Conservation (phyloP, 495 filamentous ascomycete genomes). For the Daldinia grandis region DNA sequence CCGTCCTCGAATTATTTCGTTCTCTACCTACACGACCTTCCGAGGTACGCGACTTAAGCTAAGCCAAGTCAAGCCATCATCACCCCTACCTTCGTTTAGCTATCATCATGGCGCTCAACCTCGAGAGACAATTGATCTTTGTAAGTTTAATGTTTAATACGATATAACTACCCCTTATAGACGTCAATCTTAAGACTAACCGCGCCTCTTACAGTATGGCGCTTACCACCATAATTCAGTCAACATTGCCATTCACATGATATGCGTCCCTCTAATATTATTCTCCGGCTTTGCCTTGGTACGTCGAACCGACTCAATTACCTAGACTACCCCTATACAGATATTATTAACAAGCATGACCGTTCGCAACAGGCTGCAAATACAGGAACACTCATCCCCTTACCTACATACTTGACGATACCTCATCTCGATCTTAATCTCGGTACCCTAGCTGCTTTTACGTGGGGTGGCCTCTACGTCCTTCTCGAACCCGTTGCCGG, state of each 20-base stretch:
- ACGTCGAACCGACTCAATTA: constrained; percentile 41
- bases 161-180: background rate
- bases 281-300: constrained; percentile 83
- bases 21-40: background rate
- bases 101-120: constrained; percentile 53
- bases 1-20: background rate
- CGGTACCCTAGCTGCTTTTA: constrained; percentile 74
- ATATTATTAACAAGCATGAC: constrained; percentile 28
- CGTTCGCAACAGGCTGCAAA: constrained; percentile 71
- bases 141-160: constrained; percentile 42
- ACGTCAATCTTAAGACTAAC: background rate
- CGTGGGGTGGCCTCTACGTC: constrained; percentile 82
- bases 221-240: constrained; percentile 90
- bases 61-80: background rate
- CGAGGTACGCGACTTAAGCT: constrained; percentile 4
- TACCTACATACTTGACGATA: constrained; percentile 74
- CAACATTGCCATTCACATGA: constrained; percentile 90
- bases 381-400: constrained; percentile 71
- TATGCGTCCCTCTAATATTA: constrained; percentile 85
- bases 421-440: constrained; percentile 82
- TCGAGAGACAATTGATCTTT: constrained; percentile 60
- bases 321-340: background rate
- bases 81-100: background rate
- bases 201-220: constrained; percentile 73
- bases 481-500: constrained; percentile 95